Evolutionary conservation across 192 early-diverging fungal genomes (phyloP).

Genomic region (Mortierella alpina): DNA sequence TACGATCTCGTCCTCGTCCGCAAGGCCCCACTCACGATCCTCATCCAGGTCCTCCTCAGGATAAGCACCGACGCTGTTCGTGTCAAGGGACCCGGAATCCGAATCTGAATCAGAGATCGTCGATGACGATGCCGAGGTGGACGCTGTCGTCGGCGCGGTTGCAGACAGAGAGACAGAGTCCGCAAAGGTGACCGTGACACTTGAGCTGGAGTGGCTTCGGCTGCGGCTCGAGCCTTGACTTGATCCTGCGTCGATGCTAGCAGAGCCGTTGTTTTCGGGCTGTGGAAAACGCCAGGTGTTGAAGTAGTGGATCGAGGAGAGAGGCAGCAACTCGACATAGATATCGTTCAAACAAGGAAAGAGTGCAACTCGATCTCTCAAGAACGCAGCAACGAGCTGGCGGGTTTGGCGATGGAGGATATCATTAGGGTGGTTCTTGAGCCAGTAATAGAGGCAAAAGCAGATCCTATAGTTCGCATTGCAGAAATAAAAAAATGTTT

Average conservation of each 20-base stretch:
- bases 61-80: not conserved
- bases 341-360: conserved; percentile 35
- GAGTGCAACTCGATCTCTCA: conserved; percentile 21
- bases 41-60: conserved; percentile 47
- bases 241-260: not conserved
- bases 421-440: conserved; percentile 54
- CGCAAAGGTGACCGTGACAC: not conserved
- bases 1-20: conserved; percentile 31
- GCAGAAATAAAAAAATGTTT: not conserved
- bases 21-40: conserved; percentile 44
- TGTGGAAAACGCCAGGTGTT: conserved; percentile 29
- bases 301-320: conserved; percentile 34
- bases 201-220: not conserved
- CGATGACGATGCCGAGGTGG: not conserved
- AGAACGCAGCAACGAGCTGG: conserved; percentile 28
- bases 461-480: conserved; percentile 31
- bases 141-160: not conserved
- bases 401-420: conserved; percentile 53
- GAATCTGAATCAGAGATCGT: conserved; percentile 35
- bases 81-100: conserved; percentile 36
- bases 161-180: not conserved
- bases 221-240: too few relatives aligned
- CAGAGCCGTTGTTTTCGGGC: not conserved
- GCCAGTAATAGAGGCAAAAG: conserved; percentile 24
- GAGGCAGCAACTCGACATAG: conserved; percentile 13